Evolutionary conservation across 352 stramenopile genomes (phyloP), one percentile per base, ranked within the genome.

Genomic region (Nannochloropsis limnetica): DNA sequence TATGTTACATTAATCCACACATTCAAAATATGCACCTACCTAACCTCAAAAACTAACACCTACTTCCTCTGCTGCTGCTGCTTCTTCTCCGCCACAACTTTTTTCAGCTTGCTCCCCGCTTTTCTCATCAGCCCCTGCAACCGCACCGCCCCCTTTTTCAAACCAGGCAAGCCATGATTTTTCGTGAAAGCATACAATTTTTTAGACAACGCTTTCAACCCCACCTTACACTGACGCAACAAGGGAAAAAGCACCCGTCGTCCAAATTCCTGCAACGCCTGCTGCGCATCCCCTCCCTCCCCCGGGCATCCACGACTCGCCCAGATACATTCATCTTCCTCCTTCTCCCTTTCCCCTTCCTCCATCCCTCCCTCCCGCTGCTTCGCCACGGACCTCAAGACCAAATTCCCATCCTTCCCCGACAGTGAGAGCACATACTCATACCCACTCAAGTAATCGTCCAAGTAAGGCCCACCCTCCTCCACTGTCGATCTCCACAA

Each of bases 361-460:
- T 74, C 61, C 25, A 15, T 6, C 9, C 15, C 8, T 11, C 11
- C 11, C 61, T 29, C 8, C 61, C n/a, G n/a, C 25, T 28, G n/a
- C 61, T 22, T 74, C n/a, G 61, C 61, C 9, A 74, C 20, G 61
- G n/a, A 74, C n/a, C 25, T 31, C 11, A 74, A 28, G 3, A 29
- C 61, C 61, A 74, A 20, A 29, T 74, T 74, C 22, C 61, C 61
- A 20, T 74, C 61, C 61, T 31, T 29, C n/a, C 25, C 61, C 61
- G 61, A 74, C n/a, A 74, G 61, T 8, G 61, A 31, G 11, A 74
- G 61, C n/a, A 74, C 61, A 15, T 74, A 74, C n/a, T 74, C 61
- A 15, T 31, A 29, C 9, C n/a, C 25, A 29, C 61, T 74, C 61
- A 74, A 15, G n/a, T 74, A 8, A 25, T 74, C 61, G n/a, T 74